Evolutionary conservation across 768 basidiomycete genomes (phyloP).

Genomic region (Pisolithus albus): DNA sequence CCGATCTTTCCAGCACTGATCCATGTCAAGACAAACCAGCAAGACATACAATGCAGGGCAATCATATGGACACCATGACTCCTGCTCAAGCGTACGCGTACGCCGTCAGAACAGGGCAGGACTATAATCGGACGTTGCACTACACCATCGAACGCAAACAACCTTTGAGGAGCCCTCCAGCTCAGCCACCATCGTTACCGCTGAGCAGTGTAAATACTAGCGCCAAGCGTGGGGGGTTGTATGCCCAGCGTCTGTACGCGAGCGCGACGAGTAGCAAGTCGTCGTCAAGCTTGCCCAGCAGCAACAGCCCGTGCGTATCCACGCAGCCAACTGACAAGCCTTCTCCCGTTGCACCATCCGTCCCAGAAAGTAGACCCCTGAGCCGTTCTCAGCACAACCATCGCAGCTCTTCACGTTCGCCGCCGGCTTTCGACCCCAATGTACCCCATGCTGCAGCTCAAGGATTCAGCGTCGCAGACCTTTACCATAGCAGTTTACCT

Average conservation of each 20-base stretch:
- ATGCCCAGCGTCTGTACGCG: slow-evolving; percentile 41
- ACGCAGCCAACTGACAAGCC: slow-evolving; percentile 4
- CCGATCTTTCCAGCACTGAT: background rate
- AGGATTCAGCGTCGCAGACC: slow-evolving; percentile 7
- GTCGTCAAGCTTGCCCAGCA: slow-evolving; percentile 1
- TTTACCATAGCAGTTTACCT: slow-evolving; percentile 14
- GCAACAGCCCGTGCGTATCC: background rate
- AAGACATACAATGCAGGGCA: background rate
- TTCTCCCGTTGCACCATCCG: background rate
- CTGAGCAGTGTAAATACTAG: slow-evolving; percentile 1
- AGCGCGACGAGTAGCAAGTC: slow-evolving; percentile 27
- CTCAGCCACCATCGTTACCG: background rate
- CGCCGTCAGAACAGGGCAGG: slow-evolving; percentile 8
- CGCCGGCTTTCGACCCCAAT: slow-evolving; percentile 1
- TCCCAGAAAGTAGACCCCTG: background rate
- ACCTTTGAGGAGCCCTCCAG: slow-evolving; percentile 1
- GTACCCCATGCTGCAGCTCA: background rate
- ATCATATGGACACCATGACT: slow-evolving; percentile 5
- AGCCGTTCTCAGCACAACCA: background rate
- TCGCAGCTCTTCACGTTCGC: slow-evolving; percentile 5
- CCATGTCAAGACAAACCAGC: background rate
- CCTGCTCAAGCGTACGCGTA: slow-evolving; percentile 18
- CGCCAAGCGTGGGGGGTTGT: slow-evolving; percentile 17
- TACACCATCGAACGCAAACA: slow-evolving; percentile 16
- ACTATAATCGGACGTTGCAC: slow-evolving; percentile 6